These are phyloP conservation scores for Boletus bicolor DNA, from an alignment of 768 basidiomycete species.

Conservation along the genomic window DNA sequence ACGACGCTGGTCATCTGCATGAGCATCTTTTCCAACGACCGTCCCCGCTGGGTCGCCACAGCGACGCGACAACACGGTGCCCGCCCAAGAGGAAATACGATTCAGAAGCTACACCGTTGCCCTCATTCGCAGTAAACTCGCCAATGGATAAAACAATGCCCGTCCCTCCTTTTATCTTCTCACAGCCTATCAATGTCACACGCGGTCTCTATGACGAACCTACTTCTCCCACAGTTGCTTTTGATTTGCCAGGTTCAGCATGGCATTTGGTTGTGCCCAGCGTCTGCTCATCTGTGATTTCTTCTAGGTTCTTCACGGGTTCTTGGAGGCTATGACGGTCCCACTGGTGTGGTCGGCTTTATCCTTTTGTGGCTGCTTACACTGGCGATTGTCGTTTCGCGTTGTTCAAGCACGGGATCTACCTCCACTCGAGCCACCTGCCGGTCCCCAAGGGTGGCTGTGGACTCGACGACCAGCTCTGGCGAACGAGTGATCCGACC, in stretches of 20 bases:
- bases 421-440: neutral
- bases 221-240: neutral
- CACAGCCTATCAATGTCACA: conserved; percentile 1
- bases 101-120: neutral
- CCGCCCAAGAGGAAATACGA: conserved; percentile 13
- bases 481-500: neutral
- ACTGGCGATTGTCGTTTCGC: neutral
- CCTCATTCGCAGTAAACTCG: neutral
- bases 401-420: neutral
- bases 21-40: neutral
- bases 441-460: neutral
- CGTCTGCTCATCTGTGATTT: neutral
- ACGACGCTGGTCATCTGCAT: neutral
- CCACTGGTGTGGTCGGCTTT: neutral
- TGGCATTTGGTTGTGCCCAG: neutral
- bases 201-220: neutral
- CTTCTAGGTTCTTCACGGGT: neutral
- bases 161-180: neutral
- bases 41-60: neutral
- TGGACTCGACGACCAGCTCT: neutral
- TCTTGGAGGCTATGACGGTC: neutral
- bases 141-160: neutral
- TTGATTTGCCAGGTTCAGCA: conserved; percentile 2
- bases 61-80: neutral
- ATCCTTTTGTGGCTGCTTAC: conserved; percentile 5